phyloP scores from a whole-genome alignment of 495 filamentous ascomycete species.

The Aspergillus ostianus region DNA sequence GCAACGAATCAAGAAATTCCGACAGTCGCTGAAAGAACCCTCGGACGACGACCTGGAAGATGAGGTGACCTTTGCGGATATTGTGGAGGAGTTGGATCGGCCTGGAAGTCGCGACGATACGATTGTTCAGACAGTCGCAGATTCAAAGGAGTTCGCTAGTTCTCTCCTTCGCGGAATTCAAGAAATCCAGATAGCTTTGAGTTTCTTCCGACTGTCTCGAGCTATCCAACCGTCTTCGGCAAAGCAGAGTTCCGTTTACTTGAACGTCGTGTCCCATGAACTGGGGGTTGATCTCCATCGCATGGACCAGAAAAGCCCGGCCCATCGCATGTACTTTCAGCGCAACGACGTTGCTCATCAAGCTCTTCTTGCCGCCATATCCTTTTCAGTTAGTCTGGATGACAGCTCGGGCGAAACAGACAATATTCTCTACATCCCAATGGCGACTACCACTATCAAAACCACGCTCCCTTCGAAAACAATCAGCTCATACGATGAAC shows the following conservation, averaged over 20 bases:
- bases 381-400: slow-evolving; percentile 86
- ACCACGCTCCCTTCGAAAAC: slow-evolving; percentile 96
- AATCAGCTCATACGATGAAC: slow-evolving; percentile 72
- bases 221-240: slow-evolving; percentile 64
- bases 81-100: slow-evolving; percentile 74
- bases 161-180: slow-evolving; percentile 90
- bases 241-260: slow-evolving; percentile 64
- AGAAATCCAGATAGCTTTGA: slow-evolving; percentile 93
- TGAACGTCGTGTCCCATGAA: slow-evolving; percentile 94
- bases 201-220: slow-evolving; percentile 85
- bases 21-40: slow-evolving; percentile 31
- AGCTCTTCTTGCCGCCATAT: slow-evolving; percentile 86
- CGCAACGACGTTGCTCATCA: slow-evolving; percentile 91
- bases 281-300: slow-evolving; percentile 90
- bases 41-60: slow-evolving; percentile 39
- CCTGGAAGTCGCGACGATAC: slow-evolving; percentile 72
- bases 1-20: slow-evolving; percentile 45
- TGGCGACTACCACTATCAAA: slow-evolving; percentile 94
- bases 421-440: slow-evolving; percentile 88
- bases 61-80: slow-evolving; percentile 67
- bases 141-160: slow-evolving; percentile 88
- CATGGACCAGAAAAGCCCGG: slow-evolving; percentile 88
- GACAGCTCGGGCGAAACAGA: slow-evolving; percentile 82
- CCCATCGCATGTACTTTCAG: slow-evolving; percentile 99
- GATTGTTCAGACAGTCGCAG: slow-evolving; percentile 81